These are phyloP conservation scores for Mortierella hygrophila DNA, from an alignment of 192 early-diverging fungal genomes.

Conservation along the genomic window DNA sequence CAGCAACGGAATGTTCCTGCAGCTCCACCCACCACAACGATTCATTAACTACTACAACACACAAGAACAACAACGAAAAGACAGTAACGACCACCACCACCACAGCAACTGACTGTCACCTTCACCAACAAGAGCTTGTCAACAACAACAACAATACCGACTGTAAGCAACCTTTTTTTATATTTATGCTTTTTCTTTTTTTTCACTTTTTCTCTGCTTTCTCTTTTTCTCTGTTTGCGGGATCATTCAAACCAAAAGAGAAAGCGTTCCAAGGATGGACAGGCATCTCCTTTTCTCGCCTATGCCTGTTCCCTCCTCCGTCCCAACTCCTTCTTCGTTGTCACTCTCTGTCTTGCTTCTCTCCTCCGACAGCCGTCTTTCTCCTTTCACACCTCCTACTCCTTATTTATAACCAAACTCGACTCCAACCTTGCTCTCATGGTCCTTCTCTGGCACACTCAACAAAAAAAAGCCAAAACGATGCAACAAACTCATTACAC, in stretches of 20 bases:
- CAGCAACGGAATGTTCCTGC: constrained; percentile 22
- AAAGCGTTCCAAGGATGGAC: background rate
- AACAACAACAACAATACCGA: constrained; percentile 1
- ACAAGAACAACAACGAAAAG: constrained; percentile 2
- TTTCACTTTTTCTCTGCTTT: background rate
- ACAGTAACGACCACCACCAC: background rate
- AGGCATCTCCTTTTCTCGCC: background rate
- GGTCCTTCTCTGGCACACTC: background rate
- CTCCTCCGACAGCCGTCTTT: background rate
- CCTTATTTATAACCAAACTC: constrained; percentile 1
- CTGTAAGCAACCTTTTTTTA: background rate
- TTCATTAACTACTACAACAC: no score
- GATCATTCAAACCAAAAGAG: no score
- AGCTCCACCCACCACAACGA: constrained; percentile 6
- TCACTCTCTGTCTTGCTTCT: background rate
- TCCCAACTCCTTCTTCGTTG: background rate
- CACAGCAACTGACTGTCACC: background rate
- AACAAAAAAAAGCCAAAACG: background rate
- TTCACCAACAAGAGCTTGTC: background rate
- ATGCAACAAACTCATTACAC: background rate
- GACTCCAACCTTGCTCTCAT: background rate
- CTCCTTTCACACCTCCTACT: constrained; percentile 7
- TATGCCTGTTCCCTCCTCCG: background rate
- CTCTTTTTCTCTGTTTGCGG: background rate
- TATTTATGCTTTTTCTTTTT: no score